Base-by-base conservation (phyloP, 306 rosid species). In the Casuarina equisetifolia region DNA sequence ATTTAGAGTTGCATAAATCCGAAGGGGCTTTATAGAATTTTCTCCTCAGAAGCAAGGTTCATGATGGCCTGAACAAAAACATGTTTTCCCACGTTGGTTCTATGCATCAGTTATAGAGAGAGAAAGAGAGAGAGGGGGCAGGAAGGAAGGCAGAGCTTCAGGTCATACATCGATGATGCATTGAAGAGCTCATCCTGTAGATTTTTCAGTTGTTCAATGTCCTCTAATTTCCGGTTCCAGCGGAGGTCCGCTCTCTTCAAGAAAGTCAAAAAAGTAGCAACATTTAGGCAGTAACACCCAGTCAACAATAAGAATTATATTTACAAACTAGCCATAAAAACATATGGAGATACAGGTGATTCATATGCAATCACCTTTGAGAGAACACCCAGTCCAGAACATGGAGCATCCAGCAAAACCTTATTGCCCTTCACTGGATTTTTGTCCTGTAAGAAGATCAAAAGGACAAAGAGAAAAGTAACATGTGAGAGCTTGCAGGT, bases 361-460 rank as follows among this genome's bases (percentile, higher is more conserved):
- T 76, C 67, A 58, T 61, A 68, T 57, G 62, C 32, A 83, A 69
- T 75, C 73, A 88, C 97, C 96, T 93, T 93, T 62, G 97, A 91
- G 80, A 93, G 98, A 86, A 93, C 98, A 50, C 98, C 97, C 58
- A 93, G 76, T 59, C 98, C 98, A 54, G 97, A 91, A 79, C 98
- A 93, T 54, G 97, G 98, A 72, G 89, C 89, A 44, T 93, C 98
- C 91, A 93, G 81, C 82, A 93, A 86, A 85, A 93, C 98, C 87
- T 91, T 91, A 81, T 88, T 80, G 68, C 85, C 80, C 79, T 82
- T 88, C 71, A 85, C 84, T 5, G 84, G 76, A 72, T 75, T 78
- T 0, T 79, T 78, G 11, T 91, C 88, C 98, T 93, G 77, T 43
- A 70, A 82, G 78, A 79, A 69, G 77, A 76, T 66, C 59, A 19